phyloP scores from a whole-genome alignment of 768 basidiomycete genomes.

The Phaeolepiota aurea region DNA sequence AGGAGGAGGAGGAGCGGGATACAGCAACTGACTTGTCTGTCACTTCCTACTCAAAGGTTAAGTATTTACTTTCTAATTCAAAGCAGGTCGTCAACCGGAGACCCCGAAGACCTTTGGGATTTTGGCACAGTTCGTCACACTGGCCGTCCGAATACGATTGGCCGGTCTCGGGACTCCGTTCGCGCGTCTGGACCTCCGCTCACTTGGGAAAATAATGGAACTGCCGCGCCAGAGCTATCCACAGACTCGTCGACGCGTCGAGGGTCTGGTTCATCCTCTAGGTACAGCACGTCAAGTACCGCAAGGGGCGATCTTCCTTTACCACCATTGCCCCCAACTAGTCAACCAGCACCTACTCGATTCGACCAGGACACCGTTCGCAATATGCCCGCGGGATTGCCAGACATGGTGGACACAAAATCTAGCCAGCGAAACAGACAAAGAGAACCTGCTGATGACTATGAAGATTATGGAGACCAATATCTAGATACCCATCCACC shows the following conservation, averaged over 20 bases:
- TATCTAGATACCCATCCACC: conserved; percentile 42
- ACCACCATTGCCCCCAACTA: conserved; percentile 44
- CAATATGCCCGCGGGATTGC: conserved; percentile 32
- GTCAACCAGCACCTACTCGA: conserved; percentile 27
- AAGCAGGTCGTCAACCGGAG: conserved; percentile 43
- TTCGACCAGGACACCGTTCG: conserved; percentile 66
- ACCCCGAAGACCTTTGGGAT: conserved; percentile 89
- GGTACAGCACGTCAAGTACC: conserved; percentile 35
- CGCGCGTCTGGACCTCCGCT: conserved; percentile 59
- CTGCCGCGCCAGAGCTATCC: conserved; percentile 35
- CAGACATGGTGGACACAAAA: neutral
- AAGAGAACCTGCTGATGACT: conserved; percentile 53
- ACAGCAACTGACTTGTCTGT: conserved; percentile 58
- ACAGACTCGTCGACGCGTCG: conserved; percentile 17
- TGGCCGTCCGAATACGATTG: conserved; percentile 51
- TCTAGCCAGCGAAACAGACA: conserved; percentile 18
- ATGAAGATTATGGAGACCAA: conserved; percentile 56
- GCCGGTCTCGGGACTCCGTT: conserved; percentile 50
- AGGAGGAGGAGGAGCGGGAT: conserved; percentile 63
- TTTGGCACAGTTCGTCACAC: conserved; percentile 91
- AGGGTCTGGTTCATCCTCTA: conserved; percentile 22
- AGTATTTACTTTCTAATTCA: conserved; percentile 4
- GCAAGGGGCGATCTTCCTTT: conserved; percentile 57
- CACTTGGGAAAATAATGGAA: conserved; percentile 74
- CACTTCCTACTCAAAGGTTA: conserved; percentile 2